Evolutionary conservation across 1,284 basidiomycete species (phyloP), one percentile per base, ranked within the genome.

Genomic region (Salmacisia buchloeana): DNA sequence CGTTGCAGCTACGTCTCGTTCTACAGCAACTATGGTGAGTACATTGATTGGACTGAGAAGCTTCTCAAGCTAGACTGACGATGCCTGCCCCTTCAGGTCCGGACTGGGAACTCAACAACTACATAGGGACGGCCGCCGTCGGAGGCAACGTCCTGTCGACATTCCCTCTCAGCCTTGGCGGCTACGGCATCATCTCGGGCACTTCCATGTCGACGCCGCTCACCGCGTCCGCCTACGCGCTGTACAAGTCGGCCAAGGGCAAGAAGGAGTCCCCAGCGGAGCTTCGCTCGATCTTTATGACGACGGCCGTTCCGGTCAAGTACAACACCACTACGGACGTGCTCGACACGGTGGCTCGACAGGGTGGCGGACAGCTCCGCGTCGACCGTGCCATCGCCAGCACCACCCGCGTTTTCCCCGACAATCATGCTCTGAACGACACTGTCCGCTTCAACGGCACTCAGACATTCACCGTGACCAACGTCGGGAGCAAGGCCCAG

Each of bases 391-490:
- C 88, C 0, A 80, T 89, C 54, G 82, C 84, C 66, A 81, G 85
- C 61, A 65, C 69, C 39, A 65, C 86, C 3, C 70, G 84, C 25
- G 81, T 89, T 33, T 83, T 83, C 2, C 87, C 86, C 3, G 82
- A 84, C 3, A 84, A 87, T 74, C 80, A 89, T 27, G 78, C 86
- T 63, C 80, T 89, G 59, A 91, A 89, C 76, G 88, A 89, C 77
- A 89, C 88, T 1, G 83, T 76, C 82, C 82, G 52, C 56, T 58
- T 60, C 27, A 63, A 61, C 36, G 49, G 63, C 59, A 41, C 67
- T 13, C 65, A 68, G 54, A 69, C 66, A 18, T 68, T 78, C 54
- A 64, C 59, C 0, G 41, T 79, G 27, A 62, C 52, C 58, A 80
- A 80, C 65, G 59, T 62, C 1, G 73, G 72, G 39, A 69, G 54